Evolutionary conservation across 2,329 filamentous ascomycete genomes (phyloP).

Genomic region (Lasiodiplodia citricola): DNA sequence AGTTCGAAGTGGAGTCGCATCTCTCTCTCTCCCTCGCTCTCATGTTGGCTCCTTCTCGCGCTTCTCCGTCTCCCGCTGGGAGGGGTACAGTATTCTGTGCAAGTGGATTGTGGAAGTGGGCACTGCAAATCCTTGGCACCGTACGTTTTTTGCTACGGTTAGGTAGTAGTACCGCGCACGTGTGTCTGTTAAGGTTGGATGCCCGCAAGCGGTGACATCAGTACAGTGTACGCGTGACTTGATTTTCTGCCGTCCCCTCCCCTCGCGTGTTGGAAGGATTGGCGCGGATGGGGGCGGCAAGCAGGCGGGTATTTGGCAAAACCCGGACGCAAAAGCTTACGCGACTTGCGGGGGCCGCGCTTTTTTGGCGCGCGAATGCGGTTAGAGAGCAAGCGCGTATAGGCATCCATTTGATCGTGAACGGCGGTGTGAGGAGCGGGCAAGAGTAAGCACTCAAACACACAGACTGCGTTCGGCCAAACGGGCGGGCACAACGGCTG

Average conservation of each 20-base stretch:
- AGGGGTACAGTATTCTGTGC: not conserved
- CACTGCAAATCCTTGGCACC: not conserved
- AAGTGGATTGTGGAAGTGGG: not conserved
- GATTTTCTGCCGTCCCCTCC: not conserved
- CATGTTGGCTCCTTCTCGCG: not conserved
- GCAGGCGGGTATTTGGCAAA: not conserved
- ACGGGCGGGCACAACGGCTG: not conserved
- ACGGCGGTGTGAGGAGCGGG: conserved; percentile 8
- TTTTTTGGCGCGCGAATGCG: not conserved
- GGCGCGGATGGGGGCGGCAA: not conserved
- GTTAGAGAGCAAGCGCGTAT: not conserved
- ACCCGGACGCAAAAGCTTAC: not conserved
- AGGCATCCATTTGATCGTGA: not conserved
- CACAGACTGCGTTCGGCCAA: conserved; percentile 4
- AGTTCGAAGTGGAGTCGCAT: not conserved
- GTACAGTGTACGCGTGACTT: conserved; percentile 12
- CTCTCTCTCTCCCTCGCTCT: not conserved
- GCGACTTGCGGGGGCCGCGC: conserved; percentile 6
- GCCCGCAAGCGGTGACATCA: not conserved
- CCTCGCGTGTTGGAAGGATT: conserved; percentile 1
- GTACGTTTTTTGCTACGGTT: not conserved
- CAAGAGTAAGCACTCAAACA: not conserved
- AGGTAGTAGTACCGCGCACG: not conserved
- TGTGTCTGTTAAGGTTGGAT: not conserved
- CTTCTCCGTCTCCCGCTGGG: not conserved